Base-by-base conservation (phyloP, 805 yeast genomes). In the Yarrowia sp. region DNA sequence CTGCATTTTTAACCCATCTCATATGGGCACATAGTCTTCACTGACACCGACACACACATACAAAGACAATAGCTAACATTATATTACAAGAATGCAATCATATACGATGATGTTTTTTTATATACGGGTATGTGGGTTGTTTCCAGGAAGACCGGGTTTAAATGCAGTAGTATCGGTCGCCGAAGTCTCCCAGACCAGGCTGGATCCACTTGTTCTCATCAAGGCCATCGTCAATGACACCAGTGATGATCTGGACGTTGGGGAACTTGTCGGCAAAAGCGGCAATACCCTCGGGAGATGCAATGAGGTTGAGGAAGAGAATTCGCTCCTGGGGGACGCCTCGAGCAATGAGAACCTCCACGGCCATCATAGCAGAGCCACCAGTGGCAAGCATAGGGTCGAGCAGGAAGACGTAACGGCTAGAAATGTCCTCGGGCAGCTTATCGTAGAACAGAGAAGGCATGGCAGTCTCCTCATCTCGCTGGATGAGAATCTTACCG, bases 361-460 rank as follows among this genome's bases (percentile, higher is more conserved):
- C 90, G 16, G 98, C 99, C 95, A 92, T 89, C 76, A 91, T 85
- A 19, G 98, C 99, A 67, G 97, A 89, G 59, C 99, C 99, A 70
- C 99, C 99, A 19, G 99, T 95, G 35, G 99, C 99, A 74, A 95
- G 83, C 96, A 95, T 89, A 65, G 99, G 99, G 73, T 95, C 99
- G 69, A 95, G 81, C 71, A 95, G 78, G 74, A 95, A 89, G 28
- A 95, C 98, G 71, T 86, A 95, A 70, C 99, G 82, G 17, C 89
- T 89, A 48, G 87, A 78, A 69, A 95, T 93, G 72, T 95, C 99
- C 68, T 86, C 90, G 19, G 99, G 99, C 68, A 95, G 82, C 75
- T 95, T 95, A 71, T 90, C 97, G 76, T 92, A 95, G 78, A 88
- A 95, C 64, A 95, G 79, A 75, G 91, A 90, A 46, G 99, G 98